phyloP scores from a whole-genome alignment of 306 rosid species.

The Cotoneaster glaucophyllus region DNA sequence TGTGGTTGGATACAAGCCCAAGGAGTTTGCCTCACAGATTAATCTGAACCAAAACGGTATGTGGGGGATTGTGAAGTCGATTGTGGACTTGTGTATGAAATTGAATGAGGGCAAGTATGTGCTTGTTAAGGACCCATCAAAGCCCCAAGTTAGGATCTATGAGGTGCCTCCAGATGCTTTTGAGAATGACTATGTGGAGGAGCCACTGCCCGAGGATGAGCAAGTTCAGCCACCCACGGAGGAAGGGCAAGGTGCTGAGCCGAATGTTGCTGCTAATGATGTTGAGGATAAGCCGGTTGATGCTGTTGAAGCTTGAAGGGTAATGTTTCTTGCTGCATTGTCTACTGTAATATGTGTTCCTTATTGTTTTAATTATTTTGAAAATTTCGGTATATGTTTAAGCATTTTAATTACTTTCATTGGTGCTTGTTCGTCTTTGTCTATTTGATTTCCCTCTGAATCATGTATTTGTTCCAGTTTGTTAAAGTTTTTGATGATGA shows the following conservation, averaged over 20 bases:
- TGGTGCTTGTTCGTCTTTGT: not conserved
- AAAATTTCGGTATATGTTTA: not conserved
- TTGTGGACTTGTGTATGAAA: slow-evolving; percentile 95
- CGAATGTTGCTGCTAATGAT: slow-evolving; percentile 32
- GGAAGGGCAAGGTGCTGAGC: slow-evolving; percentile 49
- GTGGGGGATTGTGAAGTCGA: slow-evolving; percentile 99
- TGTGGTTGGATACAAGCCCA: slow-evolving; percentile 84
- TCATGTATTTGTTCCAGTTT: not conserved
- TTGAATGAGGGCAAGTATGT: slow-evolving; percentile 89
- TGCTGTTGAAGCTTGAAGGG: slow-evolving; percentile 40
- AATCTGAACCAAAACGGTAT: slow-evolving; percentile 69
- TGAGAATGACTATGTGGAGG: slow-evolving; percentile 94
- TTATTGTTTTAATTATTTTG: not conserved
- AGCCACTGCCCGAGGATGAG: slow-evolving; percentile 87
- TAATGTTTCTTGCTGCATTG: not conserved
- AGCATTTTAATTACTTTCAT: not conserved
- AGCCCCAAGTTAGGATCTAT: slow-evolving; percentile 94
- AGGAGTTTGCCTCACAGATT: slow-evolving; percentile 74
- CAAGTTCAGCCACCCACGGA: slow-evolving; percentile 86
- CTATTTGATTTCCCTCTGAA: not conserved
- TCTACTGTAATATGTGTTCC: not conserved
- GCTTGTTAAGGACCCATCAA: slow-evolving; percentile 82
- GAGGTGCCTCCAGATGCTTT: slow-evolving; percentile 86
- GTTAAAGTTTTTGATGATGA: not conserved
- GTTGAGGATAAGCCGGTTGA: slow-evolving; percentile 48